These are phyloP conservation scores for Vanilla planifolia DNA, from an alignment of 106 monocot genomes.

Conservation along the genomic window DNA sequence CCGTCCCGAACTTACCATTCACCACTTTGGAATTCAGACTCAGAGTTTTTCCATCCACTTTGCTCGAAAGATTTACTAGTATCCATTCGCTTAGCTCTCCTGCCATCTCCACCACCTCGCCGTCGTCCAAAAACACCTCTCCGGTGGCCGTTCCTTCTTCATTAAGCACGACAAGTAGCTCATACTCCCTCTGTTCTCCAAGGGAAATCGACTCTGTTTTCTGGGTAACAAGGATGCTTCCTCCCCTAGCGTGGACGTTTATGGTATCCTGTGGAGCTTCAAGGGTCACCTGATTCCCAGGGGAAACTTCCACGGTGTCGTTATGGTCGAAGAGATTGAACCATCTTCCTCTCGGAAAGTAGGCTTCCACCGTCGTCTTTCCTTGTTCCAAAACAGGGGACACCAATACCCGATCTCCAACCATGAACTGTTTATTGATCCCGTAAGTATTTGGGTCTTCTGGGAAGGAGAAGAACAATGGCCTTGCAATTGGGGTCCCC, in stretches of 20 bases:
- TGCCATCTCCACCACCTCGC: slow-evolving; percentile 17
- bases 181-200: background rate
- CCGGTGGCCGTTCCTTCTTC: background rate
- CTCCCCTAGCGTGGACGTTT: slow-evolving; percentile 11
- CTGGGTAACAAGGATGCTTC: background rate
- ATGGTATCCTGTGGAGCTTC: background rate
- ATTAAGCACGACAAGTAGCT: slow-evolving; percentile 4
- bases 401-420: slow-evolving; percentile 42
- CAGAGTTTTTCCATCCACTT: background rate
- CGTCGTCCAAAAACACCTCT: slow-evolving; percentile 12
- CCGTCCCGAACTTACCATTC: slow-evolving; percentile 8
- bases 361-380: slow-evolving; percentile 27
- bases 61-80: background rate
- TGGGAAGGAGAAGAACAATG: slow-evolving; percentile 77
- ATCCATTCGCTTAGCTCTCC: slow-evolving; percentile 7
- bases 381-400: slow-evolving; percentile 43
- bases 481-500: slow-evolving; percentile 64
- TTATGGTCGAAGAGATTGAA: slow-evolving; percentile 46
- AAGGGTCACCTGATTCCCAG: slow-evolving; percentile 25
- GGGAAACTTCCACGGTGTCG: background rate
- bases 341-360: slow-evolving; percentile 61
- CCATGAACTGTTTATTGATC: slow-evolving; percentile 50
- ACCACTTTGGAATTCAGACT: background rate
- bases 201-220: background rate
- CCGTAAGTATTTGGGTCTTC: slow-evolving; percentile 33